Evolutionary conservation across 139 green algal species (phyloP).

Genomic region (Deuterostichococcus epilithicus): DNA sequence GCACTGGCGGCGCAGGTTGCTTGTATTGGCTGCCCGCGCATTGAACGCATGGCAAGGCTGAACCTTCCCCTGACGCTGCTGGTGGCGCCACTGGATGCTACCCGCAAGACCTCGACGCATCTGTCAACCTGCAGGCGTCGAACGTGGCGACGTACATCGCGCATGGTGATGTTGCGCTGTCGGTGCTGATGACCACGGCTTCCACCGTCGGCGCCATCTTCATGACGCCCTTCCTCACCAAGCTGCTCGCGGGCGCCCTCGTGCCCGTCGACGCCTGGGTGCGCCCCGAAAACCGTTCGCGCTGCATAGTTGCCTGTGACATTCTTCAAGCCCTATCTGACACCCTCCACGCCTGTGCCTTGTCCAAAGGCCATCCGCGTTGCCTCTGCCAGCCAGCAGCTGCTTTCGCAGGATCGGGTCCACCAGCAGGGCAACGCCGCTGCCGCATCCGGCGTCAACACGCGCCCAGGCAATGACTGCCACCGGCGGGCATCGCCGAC

Average conservation of each 20-base stretch:
- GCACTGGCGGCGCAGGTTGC: too few species aligned
- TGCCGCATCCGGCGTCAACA: too few species aligned
- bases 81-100: background rate
- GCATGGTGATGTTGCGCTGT: constrained; percentile 79
- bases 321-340: background rate
- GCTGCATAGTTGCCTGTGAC: constrained; percentile 2
- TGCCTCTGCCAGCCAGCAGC: too few species aligned
- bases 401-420: too few species aligned
- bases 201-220: constrained; percentile 74
- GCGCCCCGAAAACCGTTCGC: background rate
- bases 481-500: too few species aligned
- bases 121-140: too few species aligned
- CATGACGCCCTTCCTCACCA: constrained; percentile 81
- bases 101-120: too few species aligned
- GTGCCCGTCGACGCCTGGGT: constrained; percentile 75
- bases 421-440: too few species aligned
- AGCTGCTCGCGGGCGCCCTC: constrained; percentile 60
- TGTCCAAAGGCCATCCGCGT: background rate
- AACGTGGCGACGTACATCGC: constrained; percentile 83
- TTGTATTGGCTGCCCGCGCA: background rate
- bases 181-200: constrained; percentile 80
- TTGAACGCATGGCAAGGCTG: background rate
- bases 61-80: background rate
- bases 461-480: too few species aligned
- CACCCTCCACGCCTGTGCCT: background rate